Evolutionary conservation across 768 basidiomycete genomes (phyloP).

Genomic region (Boletus rex-veris): DNA sequence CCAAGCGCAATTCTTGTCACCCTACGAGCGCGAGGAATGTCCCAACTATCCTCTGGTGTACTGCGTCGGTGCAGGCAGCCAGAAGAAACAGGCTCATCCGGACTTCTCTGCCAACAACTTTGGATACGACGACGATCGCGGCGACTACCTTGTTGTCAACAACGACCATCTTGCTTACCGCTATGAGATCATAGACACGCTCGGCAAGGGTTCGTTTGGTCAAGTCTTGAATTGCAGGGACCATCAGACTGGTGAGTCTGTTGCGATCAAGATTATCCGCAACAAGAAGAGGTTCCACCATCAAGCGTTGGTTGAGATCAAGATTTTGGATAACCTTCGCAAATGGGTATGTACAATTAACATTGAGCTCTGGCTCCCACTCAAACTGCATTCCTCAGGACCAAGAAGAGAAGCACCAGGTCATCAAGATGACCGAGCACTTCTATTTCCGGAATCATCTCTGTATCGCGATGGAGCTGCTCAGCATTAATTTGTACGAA

Average conservation of each 20-base stretch:
- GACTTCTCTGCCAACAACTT: slow-evolving; percentile 81
- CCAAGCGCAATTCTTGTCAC: slow-evolving; percentile 71
- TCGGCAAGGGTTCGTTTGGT: slow-evolving; percentile 98
- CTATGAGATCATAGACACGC: slow-evolving; percentile 89
- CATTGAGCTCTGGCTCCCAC: background rate
- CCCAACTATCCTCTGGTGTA: slow-evolving; percentile 83
- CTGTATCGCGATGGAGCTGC: slow-evolving; percentile 96
- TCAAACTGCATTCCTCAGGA: slow-evolving; percentile 57
- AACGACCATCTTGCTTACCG: slow-evolving; percentile 95
- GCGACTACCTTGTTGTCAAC: slow-evolving; percentile 88
- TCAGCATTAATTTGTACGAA: slow-evolving; percentile 98
- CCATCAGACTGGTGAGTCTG: slow-evolving; percentile 91
- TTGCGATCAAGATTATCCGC: slow-evolving; percentile 98
- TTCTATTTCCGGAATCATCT: slow-evolving; percentile 98
- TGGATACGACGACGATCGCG: slow-evolving; percentile 97
- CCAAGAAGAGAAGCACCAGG: slow-evolving; percentile 92
- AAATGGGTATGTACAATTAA: slow-evolving; percentile 79
- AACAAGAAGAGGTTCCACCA: slow-evolving; percentile 99
- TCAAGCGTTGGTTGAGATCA: slow-evolving; percentile 98
- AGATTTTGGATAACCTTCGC: slow-evolving; percentile 91
- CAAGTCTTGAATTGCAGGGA: slow-evolving; percentile 96
- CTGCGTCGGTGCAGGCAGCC: slow-evolving; percentile 72
- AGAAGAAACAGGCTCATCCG: slow-evolving; percentile 76
- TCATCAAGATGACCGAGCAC: slow-evolving; percentile 97
- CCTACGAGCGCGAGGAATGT: slow-evolving; percentile 89